Base-by-base conservation (phyloP, 164 flowering plant species). In the Chloranthus sessilifolius region DNA sequence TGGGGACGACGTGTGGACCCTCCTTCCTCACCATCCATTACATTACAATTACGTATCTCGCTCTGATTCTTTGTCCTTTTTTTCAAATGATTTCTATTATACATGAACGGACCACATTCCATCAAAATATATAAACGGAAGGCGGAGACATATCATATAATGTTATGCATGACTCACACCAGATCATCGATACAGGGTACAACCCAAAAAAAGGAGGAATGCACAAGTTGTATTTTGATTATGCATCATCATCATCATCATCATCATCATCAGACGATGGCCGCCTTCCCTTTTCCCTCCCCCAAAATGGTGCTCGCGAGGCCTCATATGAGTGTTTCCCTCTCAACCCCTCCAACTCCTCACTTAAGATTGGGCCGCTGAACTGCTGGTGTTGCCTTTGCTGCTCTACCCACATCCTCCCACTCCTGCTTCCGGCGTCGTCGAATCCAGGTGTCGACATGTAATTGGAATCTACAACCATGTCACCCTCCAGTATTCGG, bases 401-500 rank as follows among this genome's bases (percentile, higher is more conserved):
- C 54, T 76, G 81, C 36, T 79, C 92, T 7, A 64, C 7, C 81
- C 78, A 75, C 30, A 72, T 58, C 40, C 88, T 71, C 21, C 86
- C 83, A 46, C 90, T 88, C 33, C 75, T 71, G 63, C 56, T 84
- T 39, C 88, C 92, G 8, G 59, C 61, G 15, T 36, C 47, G 23
- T 85, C 87, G 28, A 64, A 71, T 12, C 87, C 75, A 0, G 84
- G 81, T n/a, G 83, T 72, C 8, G 92, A 72, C 48, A 53, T 19
- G 52, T 52, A 74, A 56, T 65, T 78, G 4, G 78, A 39, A 24
- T 84, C 96, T 64, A 80, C 63, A 35, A 82, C 61, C 80, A 77
- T 61, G 65, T 88, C 94, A n/a, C 94, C 94, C 63, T 84, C 88
- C 46, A 88, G 66, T 47, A 84, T 74, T 0, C 90, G 83, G 0